Percentiles rank a stretch among this genome's conserved stretches.
Conservation (phyloP, 306 rosid species). For the Mucuna pruriens region DNA sequence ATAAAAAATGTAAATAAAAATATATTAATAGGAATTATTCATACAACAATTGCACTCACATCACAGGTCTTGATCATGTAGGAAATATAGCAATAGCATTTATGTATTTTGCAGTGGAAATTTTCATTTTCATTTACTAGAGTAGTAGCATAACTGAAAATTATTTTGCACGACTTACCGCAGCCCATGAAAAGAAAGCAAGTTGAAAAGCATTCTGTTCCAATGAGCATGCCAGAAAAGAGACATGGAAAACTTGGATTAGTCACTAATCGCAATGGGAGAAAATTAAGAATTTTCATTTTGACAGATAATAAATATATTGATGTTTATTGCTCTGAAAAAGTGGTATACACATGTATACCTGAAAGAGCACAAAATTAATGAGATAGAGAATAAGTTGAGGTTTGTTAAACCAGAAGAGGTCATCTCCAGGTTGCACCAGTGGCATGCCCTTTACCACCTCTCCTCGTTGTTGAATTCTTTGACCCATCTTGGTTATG, state of each 20-base stretch:
- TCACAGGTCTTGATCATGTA: not conserved
- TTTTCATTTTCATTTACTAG: not conserved
- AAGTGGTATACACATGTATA: not conserved
- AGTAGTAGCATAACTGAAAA: not conserved
- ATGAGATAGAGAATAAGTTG: conserved; percentile 1
- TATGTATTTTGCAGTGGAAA: not conserved
- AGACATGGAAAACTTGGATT: not conserved
- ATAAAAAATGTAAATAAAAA: not conserved
- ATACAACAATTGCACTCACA: not conserved
- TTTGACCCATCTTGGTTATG: conserved; percentile 7
- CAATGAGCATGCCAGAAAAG: not conserved
- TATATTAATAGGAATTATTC: not conserved
- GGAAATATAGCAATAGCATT: not conserved
- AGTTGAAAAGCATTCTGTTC: not conserved
- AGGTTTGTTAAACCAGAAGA: conserved; percentile 12
- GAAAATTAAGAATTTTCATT: not conserved
- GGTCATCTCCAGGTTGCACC: conserved; percentile 11
- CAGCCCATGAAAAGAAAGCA: conserved; percentile 4
- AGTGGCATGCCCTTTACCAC: not conserved
- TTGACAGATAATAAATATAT: not conserved
- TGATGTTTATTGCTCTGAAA: not conserved
- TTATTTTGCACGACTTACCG: not conserved
- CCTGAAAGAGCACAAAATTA: conserved; percentile 10
- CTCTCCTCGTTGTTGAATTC: conserved; percentile 8
- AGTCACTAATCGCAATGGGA: not conserved